Conservation (phyloP, 139 green algal species). For the Pseudopediastrum boryanum region DNA sequence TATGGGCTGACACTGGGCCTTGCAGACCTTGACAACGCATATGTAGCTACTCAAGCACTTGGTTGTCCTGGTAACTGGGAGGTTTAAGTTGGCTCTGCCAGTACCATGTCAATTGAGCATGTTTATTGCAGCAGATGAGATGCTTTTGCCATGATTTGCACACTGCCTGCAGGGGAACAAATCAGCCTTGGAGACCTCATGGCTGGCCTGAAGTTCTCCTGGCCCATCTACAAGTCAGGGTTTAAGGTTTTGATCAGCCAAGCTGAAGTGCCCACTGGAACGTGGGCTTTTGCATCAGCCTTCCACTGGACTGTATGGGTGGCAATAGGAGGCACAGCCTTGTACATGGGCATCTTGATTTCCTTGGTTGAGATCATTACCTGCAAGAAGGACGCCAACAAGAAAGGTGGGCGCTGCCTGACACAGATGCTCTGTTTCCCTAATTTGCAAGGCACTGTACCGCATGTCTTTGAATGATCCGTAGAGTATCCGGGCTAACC, state of each 20-base stretch:
- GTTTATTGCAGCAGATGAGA: conserved; percentile 23
- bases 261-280: not conserved
- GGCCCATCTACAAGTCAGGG: conserved; percentile 29
- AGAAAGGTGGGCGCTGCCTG: not conserved
- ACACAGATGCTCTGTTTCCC: not conserved
- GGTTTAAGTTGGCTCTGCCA: too few relatives aligned
- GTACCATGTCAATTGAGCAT: too few relatives aligned
- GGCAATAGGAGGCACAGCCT: conserved; percentile 1
- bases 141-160: too few relatives aligned
- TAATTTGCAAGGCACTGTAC: not conserved
- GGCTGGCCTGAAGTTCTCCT: conserved; percentile 24
- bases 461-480: not conserved
- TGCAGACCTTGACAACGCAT: too few relatives aligned
- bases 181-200: conserved; percentile 11
- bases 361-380: not conserved
- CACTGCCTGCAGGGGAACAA: conserved; percentile 30
- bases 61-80: too few relatives aligned
- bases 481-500: too few relatives aligned
- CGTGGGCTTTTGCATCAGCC: conserved; percentile 16
- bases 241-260: conserved; percentile 17
- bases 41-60: too few relatives aligned
- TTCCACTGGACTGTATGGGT: conserved; percentile 32
- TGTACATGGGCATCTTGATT: not conserved
- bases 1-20: too few relatives aligned
- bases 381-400: not conserved